Percentiles rank a stretch among this genome's conserved stretches.
Evolutionary conservation across 2,329 filamentous ascomycete genomes (phyloP).

Genomic region (Seiridium unicorne): DNA sequence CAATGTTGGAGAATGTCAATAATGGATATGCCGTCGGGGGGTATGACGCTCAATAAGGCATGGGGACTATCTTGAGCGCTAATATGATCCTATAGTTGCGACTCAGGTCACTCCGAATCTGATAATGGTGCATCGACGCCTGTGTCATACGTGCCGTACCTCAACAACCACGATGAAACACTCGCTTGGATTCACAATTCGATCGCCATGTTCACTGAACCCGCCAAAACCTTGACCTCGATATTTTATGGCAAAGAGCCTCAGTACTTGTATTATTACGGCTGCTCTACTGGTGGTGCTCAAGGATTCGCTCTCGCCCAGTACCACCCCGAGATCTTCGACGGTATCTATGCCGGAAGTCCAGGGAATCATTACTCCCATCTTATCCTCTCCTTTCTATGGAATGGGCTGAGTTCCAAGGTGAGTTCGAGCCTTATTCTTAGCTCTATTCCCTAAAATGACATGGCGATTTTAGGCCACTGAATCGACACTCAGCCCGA

Average conservation of each 20-base stretch:
- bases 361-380: slow-evolving; percentile 37
- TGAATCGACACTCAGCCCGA: slow-evolving; percentile 16
- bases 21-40: slow-evolving; percentile 21
- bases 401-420: slow-evolving; percentile 16
- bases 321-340: slow-evolving; percentile 37
- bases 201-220: slow-evolving; percentile 29
- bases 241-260: slow-evolving; percentile 30
- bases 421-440: not conserved
- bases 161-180: slow-evolving; percentile 16
- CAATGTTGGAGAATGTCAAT: slow-evolving; percentile 18
- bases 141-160: slow-evolving; percentile 16
- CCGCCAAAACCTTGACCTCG: slow-evolving; percentile 24
- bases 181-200: slow-evolving; percentile 35
- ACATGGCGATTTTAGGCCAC: not conserved
- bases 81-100: slow-evolving; percentile 6
- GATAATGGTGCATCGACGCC: slow-evolving; percentile 14
- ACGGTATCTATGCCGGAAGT: slow-evolving; percentile 37
- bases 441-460: not conserved
- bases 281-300: slow-evolving; percentile 39
- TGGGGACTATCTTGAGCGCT: not conserved
- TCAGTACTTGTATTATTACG: slow-evolving; percentile 34
- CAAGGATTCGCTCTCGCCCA: slow-evolving; percentile 40
- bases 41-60: not conserved
- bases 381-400: slow-evolving; percentile 17
- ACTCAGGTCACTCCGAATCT: slow-evolving; percentile 19